A percentile compares a stretch with the other conserved stretches of the same genome.
These are phyloP conservation scores for Tetrahymena malaccensis DNA, from an alignment of 73 alveolate genomes.

Conservation along the genomic window DNA sequence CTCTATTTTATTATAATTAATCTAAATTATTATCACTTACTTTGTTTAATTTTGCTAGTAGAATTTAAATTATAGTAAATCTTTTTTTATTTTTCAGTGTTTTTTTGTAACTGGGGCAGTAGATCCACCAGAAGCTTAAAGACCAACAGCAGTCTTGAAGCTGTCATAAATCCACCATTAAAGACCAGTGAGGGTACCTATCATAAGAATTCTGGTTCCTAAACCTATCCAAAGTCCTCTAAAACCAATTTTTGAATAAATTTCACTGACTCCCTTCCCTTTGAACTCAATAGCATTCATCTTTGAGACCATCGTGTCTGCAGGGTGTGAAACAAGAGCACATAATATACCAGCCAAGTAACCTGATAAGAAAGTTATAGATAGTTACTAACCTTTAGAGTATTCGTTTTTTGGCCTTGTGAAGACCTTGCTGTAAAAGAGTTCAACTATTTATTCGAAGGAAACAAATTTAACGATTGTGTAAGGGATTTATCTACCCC, in stretches of 20 bases:
- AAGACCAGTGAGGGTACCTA: constrained; percentile 65
- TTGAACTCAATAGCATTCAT: constrained; percentile 22
- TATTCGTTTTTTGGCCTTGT: constrained; percentile 33
- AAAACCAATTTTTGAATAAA: constrained; percentile 48
- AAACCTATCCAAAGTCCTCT: constrained; percentile 62
- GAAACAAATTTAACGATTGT: constrained; percentile 73
- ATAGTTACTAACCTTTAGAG: constrained; percentile 47
- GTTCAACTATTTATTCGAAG: constrained; percentile 58
- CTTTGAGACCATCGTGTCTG: constrained; percentile 67
- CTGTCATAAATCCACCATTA: constrained; percentile 84
- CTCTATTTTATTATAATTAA: too few species aligned
- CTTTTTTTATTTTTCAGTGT: too few species aligned
- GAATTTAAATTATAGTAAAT: too few species aligned
- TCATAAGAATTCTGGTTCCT: constrained; percentile 66
- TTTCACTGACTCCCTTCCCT: constrained; percentile 34
- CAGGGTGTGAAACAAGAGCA: constrained; percentile 78
- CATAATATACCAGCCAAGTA: constrained; percentile 75
- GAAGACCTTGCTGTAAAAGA: constrained; percentile 49
- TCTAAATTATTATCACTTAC: too few species aligned
- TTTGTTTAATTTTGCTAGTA: too few species aligned
- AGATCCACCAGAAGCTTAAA: constrained; percentile 41
- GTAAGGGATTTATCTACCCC: constrained; percentile 75
- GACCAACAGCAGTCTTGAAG: constrained; percentile 59
- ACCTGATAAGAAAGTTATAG: constrained; percentile 61
- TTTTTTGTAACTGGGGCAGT: neutral